Evolutionary conservation across 257 asterid genomes (phyloP), one percentile per base, ranked within the genome.

Genomic region (Plantago elongata): DNA sequence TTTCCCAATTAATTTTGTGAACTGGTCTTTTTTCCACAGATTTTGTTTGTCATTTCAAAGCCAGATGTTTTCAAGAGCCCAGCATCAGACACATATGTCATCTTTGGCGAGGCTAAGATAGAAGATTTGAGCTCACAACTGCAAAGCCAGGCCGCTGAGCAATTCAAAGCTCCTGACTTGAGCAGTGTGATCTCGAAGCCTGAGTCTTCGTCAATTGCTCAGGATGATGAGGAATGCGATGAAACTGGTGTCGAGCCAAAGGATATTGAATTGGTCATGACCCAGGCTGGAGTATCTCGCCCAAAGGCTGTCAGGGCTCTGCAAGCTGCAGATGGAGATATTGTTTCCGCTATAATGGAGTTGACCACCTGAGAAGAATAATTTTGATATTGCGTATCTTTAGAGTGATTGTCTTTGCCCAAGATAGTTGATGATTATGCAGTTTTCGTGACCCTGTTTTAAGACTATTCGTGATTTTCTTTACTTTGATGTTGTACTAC

Each of bases 1-100:
- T 14, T 56, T 18, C 9, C 45, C 11, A 30, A 11, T 54, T 9
- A 18, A 18, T 44, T 49, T 11, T 45, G 54, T 42, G 17, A 9
- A 56, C 6, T 42, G 14, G 56, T 30, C 45, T 30, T 6, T 60
- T 2, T 27, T 44, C 61, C 17, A 45, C 86, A 85, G 94, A 67
- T 83, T 59, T 14, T 86, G 57, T 86, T 86, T 48, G 83, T 75
- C 77, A 85, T 88, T 74, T 84, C 95, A 5, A 87, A 84, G 57
- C 94, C 95, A 0, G 94, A 88, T 45, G 94, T 88, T 52, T 88
- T 88, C 67, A 85, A 88, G 66, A 85, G 89, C 80, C 96, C 96
- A 42, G 72, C 75, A 57, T 85, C 91, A 0, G 95, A 87, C 68
- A 84, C 93, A 1, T 87, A 84, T 3, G 83, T 86, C 13, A 83